Evolutionary conservation across 2,329 filamentous ascomycete genomes (phyloP).

Genomic region (Stagonosporopsis vannaccii): DNA sequence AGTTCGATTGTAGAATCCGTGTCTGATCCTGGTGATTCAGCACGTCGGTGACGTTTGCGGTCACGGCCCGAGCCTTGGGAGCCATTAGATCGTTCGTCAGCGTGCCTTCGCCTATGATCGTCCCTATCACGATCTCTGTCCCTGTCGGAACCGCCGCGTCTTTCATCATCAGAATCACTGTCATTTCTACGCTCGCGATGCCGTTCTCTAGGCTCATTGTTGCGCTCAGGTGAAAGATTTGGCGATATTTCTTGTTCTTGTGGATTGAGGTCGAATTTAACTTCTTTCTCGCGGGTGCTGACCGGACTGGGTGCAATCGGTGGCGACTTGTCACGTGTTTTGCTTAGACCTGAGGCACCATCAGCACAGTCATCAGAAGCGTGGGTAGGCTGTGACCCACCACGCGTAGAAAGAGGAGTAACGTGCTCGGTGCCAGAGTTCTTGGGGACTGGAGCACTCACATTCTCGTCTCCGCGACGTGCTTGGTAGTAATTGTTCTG

Average conservation of each 20-base stretch:
- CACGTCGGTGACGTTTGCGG: conserved; percentile 30
- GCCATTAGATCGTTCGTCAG: conserved; percentile 25
- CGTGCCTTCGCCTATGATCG: conserved; percentile 2
- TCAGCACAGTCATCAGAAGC: conserved; percentile 25
- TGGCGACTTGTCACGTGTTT: conserved; percentile 1
- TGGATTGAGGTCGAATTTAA: conserved; percentile 50
- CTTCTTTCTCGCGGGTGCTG: conserved; percentile 37
- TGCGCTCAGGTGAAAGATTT: conserved; percentile 22
- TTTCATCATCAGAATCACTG: conserved; percentile 20
- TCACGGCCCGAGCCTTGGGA: conserved; percentile 26
- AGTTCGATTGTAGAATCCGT: conserved; percentile 46
- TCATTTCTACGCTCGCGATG: conserved; percentile 18
- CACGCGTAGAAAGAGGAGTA: conserved; percentile 25
- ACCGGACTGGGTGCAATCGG: conserved; percentile 25
- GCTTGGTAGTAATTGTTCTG: conserved; percentile 45
- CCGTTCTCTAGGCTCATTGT: conserved; percentile 11
- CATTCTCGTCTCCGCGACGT: conserved; percentile 55
- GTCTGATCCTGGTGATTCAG: conserved; percentile 38
- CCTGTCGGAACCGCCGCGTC: conserved; percentile 3
- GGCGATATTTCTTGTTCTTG: conserved; percentile 34
- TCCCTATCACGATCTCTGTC: conserved; percentile 21
- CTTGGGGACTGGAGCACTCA: conserved; percentile 54
- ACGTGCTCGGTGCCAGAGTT: conserved; percentile 31
- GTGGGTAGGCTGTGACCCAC: conserved; percentile 25
- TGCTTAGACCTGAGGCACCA: conserved; percentile 32